Conservation (phyloP, 257 asterid species). For the Primulina huaijiensis region DNA sequence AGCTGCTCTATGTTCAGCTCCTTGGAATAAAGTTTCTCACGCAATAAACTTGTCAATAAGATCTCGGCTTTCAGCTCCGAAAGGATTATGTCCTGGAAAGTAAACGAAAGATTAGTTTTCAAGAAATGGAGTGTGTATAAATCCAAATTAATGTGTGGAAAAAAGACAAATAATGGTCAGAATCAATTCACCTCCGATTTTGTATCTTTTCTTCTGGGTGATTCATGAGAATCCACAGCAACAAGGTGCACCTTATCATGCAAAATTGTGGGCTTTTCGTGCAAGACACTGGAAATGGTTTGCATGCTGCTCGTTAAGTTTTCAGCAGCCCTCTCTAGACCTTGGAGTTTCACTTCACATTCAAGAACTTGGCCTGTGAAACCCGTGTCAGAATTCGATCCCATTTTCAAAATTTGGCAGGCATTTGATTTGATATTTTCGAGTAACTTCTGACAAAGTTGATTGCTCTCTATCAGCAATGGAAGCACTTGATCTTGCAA, state of each 20-base stretch:
- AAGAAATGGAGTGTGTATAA: slow-evolving; percentile 3
- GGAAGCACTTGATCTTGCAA: slow-evolving; percentile 77
- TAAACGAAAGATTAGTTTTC: slow-evolving; percentile 20
- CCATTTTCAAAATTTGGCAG: slow-evolving; percentile 35
- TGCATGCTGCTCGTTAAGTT: slow-evolving; percentile 51
- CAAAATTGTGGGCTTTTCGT: slow-evolving; percentile 42
- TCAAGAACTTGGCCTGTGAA: slow-evolving; percentile 65
- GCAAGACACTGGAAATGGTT: slow-evolving; percentile 47
- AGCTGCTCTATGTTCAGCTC: slow-evolving; percentile 80
- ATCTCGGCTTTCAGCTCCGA: slow-evolving; percentile 82
- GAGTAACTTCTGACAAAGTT: slow-evolving; percentile 66
- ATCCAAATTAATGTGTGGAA: neutral
- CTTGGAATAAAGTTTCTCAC: slow-evolving; percentile 82
- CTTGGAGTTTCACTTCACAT: slow-evolving; percentile 86
- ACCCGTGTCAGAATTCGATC: slow-evolving; percentile 30
- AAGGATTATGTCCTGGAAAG: slow-evolving; percentile 52
- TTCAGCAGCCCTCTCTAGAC: slow-evolving; percentile 73
- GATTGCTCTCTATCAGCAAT: slow-evolving; percentile 61
- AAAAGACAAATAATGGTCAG: neutral
- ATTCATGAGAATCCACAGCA: slow-evolving; percentile 31
- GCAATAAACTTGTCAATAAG: slow-evolving; percentile 66
- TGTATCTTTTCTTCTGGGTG: slow-evolving; percentile 28
- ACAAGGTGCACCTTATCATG: slow-evolving; percentile 37
- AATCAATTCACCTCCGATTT: slow-evolving; percentile 56
- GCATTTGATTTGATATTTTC: slow-evolving; percentile 50